Evolutionary conservation across 1,139 yeast genomes (phyloP).

Genomic region (Magnusiomyces sp.): DNA sequence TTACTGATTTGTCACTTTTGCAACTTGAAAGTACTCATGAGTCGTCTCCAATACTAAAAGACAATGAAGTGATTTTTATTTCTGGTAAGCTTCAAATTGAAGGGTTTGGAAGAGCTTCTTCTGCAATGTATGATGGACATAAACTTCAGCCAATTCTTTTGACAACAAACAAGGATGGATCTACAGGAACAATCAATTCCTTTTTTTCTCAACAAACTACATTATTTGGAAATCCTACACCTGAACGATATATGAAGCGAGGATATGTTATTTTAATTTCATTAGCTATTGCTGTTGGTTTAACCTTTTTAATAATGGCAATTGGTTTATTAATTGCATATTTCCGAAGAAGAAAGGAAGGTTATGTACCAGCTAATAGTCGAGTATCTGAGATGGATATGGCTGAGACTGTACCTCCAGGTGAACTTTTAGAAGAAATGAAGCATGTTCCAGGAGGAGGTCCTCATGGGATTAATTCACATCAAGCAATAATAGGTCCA

Average conservation of each 20-base stretch:
- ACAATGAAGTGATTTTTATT: constrained; percentile 44
- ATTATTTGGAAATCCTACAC: constrained; percentile 17
- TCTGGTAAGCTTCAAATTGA: constrained; percentile 52
- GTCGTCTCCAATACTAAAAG: constrained; percentile 35
- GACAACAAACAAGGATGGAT: constrained; percentile 28
- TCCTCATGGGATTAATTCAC: too few species aligned
- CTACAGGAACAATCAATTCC: constrained; percentile 22
- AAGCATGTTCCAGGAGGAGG: constrained; percentile 2
- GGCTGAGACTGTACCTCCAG: constrained; percentile 61
- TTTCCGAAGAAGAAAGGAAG: constrained; percentile 37
- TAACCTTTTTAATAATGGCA: constrained; percentile 59
- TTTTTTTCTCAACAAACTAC: constrained; percentile 20
- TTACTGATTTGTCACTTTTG: constrained; percentile 31
- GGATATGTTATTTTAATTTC: constrained; percentile 88
- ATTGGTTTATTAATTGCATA: constrained; percentile 50
- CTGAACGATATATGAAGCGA: constrained; percentile 28
- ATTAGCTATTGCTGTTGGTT: constrained; percentile 78
- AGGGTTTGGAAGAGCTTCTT: constrained; percentile 51
- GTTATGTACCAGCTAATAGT: constrained; percentile 35
- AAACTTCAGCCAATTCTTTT: constrained; percentile 63
- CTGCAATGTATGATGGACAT: constrained; percentile 63
- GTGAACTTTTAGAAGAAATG: constrained; percentile 51
- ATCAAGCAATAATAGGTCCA: too few species aligned
- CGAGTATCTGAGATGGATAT: constrained; percentile 61
- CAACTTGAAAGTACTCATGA: constrained; percentile 28